Evolutionary conservation across 2,329 filamentous ascomycete genomes (phyloP).

Genomic region (Sclerotinia minor): DNA sequence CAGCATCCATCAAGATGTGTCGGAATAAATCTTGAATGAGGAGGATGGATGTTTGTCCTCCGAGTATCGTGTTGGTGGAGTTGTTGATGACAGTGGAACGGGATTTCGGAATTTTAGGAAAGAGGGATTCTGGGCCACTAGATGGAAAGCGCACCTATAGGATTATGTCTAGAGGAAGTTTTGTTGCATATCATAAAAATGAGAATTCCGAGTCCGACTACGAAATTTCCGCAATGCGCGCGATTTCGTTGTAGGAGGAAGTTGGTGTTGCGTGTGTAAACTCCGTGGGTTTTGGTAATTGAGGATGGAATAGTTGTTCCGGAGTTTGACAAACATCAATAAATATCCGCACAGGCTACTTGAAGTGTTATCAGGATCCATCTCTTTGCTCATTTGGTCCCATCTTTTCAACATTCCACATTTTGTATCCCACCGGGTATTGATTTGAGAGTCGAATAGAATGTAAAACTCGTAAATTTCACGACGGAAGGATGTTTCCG

Average conservation of each 20-base stretch:
- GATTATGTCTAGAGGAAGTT: background rate
- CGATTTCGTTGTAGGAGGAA: no score
- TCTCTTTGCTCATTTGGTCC: background rate
- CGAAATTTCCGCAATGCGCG: background rate
- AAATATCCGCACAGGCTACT: no score
- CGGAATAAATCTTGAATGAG: background rate
- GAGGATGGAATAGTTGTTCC: background rate
- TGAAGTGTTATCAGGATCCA: background rate
- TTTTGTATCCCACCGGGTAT: background rate
- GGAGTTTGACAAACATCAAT: background rate
- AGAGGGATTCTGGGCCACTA: background rate
- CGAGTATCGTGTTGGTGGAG: background rate
- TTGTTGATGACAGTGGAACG: constrained; percentile 5
- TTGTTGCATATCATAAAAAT: constrained; percentile 11
- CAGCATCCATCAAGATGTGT: background rate
- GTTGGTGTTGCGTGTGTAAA: background rate
- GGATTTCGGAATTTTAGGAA: background rate
- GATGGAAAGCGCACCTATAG: background rate
- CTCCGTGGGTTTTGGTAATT: no score
- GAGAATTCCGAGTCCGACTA: background rate
- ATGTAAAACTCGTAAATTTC: background rate
- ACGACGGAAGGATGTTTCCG: background rate
- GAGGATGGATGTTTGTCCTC: background rate
- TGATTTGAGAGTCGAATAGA: background rate
- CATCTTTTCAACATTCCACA: background rate